These are phyloP conservation scores for Detonula confervacea DNA, from an alignment of 352 stramenopile genomes.

Conservation along the genomic window DNA sequence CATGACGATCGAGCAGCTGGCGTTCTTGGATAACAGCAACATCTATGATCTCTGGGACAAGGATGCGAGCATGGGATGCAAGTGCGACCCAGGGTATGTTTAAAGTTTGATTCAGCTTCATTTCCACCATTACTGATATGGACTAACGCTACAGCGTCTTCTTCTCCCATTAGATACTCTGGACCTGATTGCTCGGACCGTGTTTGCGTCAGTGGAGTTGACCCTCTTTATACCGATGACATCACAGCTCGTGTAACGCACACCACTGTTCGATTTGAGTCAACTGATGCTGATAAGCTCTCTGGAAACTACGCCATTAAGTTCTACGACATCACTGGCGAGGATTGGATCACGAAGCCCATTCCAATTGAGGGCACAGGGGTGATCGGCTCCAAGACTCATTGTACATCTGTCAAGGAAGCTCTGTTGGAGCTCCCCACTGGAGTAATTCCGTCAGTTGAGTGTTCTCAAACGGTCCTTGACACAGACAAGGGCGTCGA, in stretches of 20 bases:
- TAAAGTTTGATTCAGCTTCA: slow-evolving; percentile 31
- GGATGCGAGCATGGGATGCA: slow-evolving; percentile 87
- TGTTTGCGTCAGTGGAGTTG: slow-evolving; percentile 81
- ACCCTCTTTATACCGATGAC: slow-evolving; percentile 69
- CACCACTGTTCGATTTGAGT: slow-evolving; percentile 57
- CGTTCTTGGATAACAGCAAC: slow-evolving; percentile 54
- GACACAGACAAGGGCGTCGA: slow-evolving; percentile 48
- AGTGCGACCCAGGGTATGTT: slow-evolving; percentile 88
- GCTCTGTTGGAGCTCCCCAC: slow-evolving; percentile 75
- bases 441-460: slow-evolving; percentile 61
- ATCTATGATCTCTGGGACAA: slow-evolving; percentile 86
- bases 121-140: slow-evolving; percentile 24
- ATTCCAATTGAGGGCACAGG: slow-evolving; percentile 51
- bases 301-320: slow-evolving; percentile 60
- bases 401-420: slow-evolving; percentile 53
- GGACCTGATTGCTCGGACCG: slow-evolving; percentile 77
- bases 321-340: slow-evolving; percentile 63
- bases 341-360: slow-evolving; percentile 59
- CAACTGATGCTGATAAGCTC: slow-evolving; percentile 37
- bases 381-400: slow-evolving; percentile 26
- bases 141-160: slow-evolving; percentile 30
- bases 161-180: slow-evolving; percentile 28
- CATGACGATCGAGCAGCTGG: slow-evolving; percentile 59
- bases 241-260: slow-evolving; percentile 58
- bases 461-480: slow-evolving; percentile 50